A percentile compares a stretch with the other conserved stretches of the same genome.
Conservation (phyloP, 139 green algal species). For the Zygnema circumcarinatum region DNA sequence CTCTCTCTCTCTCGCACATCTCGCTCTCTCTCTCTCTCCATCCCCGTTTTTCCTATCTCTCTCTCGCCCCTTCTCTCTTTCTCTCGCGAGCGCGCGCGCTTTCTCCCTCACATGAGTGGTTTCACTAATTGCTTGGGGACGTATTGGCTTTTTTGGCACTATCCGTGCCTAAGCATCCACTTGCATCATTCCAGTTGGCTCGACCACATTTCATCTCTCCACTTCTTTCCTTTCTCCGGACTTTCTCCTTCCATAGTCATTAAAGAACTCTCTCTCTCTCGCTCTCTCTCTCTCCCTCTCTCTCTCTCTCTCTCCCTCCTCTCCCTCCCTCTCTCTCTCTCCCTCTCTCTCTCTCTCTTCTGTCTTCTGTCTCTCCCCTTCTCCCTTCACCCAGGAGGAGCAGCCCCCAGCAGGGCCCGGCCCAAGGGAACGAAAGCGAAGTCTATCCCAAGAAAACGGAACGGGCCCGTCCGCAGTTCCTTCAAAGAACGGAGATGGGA, state of each 20-base stretch:
- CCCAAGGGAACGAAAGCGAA: not conserved
- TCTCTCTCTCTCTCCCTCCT: not conserved
- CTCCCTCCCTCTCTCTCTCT: not conserved
- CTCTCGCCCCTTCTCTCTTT: not conserved
- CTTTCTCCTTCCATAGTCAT: not conserved
- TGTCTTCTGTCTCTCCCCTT: not conserved
- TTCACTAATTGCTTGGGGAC: too few relatives aligned
- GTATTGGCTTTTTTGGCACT: too few relatives aligned
- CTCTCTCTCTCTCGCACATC: not conserved
- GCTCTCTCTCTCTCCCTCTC: not conserved
- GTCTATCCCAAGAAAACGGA: not conserved
- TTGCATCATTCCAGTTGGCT: too few relatives aligned
- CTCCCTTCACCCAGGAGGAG: not conserved
- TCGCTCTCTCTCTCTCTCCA: slow-evolving; percentile 3
- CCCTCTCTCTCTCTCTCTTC: not conserved
- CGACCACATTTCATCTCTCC: not conserved
- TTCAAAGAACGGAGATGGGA: not conserved
- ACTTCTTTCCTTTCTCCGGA: not conserved
- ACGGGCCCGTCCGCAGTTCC: not conserved
- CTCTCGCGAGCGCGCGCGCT: too few relatives aligned
- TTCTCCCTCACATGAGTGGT: too few relatives aligned
- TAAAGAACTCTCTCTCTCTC: not conserved
- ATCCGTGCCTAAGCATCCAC: too few relatives aligned
- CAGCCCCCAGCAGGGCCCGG: not conserved
- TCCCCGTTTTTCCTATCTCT: not conserved